These are phyloP conservation scores for Globisporangium takayamanum DNA, from an alignment of 352 stramenopile genomes.

Conservation along the genomic window DNA sequence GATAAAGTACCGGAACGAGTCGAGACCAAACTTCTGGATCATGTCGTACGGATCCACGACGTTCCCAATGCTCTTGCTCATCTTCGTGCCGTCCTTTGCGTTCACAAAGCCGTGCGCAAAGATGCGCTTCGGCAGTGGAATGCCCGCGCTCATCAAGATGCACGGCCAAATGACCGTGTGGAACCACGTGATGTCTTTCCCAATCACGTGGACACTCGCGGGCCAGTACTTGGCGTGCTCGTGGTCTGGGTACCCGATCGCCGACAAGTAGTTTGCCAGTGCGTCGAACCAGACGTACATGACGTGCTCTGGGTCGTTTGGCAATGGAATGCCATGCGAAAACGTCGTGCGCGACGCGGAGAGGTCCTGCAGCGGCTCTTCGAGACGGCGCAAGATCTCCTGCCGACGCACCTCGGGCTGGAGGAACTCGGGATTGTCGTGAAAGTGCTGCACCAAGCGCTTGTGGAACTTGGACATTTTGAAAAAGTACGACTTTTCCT, in stretches of 20 bases:
- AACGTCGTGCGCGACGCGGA: constrained; percentile 97
- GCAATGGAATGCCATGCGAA: constrained; percentile 90
- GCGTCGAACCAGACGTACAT: constrained; percentile 99
- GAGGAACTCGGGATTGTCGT: constrained; percentile 94
- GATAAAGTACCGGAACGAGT: constrained; percentile 95
- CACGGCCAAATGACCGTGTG: constrained; percentile 99
- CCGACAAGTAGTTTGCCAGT: constrained; percentile 97
- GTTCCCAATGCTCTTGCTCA: constrained; percentile 99
- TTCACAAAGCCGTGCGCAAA: constrained; percentile 98
- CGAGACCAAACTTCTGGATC: constrained; percentile 89
- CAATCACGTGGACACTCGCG: constrained; percentile 82
- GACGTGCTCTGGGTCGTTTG: constrained; percentile 93
- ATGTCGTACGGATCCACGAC: constrained; percentile 96
- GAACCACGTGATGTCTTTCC: constrained; percentile 99
- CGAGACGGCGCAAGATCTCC: constrained; percentile 90
- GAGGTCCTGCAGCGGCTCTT: constrained; percentile 94
- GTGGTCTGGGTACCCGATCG: constrained; percentile 90
- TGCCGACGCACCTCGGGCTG: constrained; percentile 94
- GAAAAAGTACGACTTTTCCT: constrained; percentile 99
- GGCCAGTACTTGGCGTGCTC: constrained; percentile 75
- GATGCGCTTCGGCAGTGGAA: constrained; percentile 91
- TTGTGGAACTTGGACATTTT: constrained; percentile 98
- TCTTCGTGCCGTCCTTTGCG: constrained; percentile 98
- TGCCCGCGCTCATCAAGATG: constrained; percentile 96
- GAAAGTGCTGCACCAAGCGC: constrained; percentile 93